phyloP scores from a whole-genome alignment of 2,329 filamentous ascomycete species.

The Niveomyces coronatus region DNA sequence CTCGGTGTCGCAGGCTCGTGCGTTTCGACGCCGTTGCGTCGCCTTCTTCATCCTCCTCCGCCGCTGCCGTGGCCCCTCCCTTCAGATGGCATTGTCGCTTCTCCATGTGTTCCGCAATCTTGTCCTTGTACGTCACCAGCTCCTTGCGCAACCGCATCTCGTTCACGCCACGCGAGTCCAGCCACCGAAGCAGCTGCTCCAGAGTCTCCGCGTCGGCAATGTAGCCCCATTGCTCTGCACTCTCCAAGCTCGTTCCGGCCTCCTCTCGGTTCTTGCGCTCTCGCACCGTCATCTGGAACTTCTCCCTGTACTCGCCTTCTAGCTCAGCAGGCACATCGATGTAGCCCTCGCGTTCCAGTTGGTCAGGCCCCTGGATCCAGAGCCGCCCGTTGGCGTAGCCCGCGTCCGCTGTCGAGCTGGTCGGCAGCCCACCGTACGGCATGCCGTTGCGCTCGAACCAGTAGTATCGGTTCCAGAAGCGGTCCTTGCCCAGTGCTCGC shows the following conservation, averaged over 20 bases:
- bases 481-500: constrained; percentile 80
- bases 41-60: constrained; percentile 29
- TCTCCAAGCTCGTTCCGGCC: constrained; percentile 65
- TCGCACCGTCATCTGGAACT: constrained; percentile 72
- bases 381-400: constrained; percentile 89
- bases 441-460: constrained; percentile 99
- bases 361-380: constrained; percentile 93
- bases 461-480: constrained; percentile 97
- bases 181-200: constrained; percentile 73
- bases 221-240: constrained; percentile 81
- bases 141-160: constrained; percentile 86
- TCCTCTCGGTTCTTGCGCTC: constrained; percentile 83
- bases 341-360: constrained; percentile 76
- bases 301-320: constrained; percentile 63
- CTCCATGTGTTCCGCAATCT: constrained; percentile 71
- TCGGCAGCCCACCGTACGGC: constrained; percentile 82
- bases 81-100: constrained; percentile 61
- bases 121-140: constrained; percentile 62
- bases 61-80: constrained; percentile 24
- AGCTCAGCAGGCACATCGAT: constrained; percentile 65
- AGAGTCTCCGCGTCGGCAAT: constrained; percentile 72
- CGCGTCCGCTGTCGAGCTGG: constrained; percentile 77
- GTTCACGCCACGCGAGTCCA: constrained; percentile 77
- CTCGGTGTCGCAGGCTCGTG: constrained; percentile 35
- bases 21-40: constrained; percentile 25